Base-by-base conservation (phyloP, 2,329 filamentous ascomycete genomes). In the Penicillium sp. region DNA sequence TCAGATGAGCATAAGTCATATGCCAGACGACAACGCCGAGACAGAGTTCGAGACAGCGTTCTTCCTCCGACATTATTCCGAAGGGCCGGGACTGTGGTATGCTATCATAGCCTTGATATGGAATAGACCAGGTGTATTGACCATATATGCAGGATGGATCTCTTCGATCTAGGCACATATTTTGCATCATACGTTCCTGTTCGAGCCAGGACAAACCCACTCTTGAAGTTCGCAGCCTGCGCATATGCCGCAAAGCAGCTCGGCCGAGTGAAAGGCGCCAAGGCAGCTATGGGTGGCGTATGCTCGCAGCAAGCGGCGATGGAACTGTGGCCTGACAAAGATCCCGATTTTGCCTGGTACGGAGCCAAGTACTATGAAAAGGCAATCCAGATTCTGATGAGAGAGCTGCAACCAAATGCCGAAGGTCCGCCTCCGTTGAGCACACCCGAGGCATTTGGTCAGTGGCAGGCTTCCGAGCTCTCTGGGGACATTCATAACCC, bases 331-430 rank as follows among this genome's bases (percentile, higher is more conserved):
- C 79, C 80, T 31, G 77, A 79, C 34, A 71, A 75, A 5, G 71
- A 73, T 9, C 69, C 74, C 18, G 82, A 86, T 60, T 86, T 85
- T 81, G 79, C 77, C 55, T 86, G 85, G 71, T 81, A 81, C 57
- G 83, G 81, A 1, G 82, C 84, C 1, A 83, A 84, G 53, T 86
- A 86, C 66, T 87, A 87, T 70, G 83, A 86, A 62, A 81, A 78
- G 62, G 84, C 83, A 1, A 85, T 86, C 21, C 83, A 84, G 13
- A 76, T 85, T 3, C 72, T 81, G 40, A 78, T 76, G 75, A 77
- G 71, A 69, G 76, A 73, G 58, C 71, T 67, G 65, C 76, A 69
- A 66, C 70, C 71, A 55, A 68, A 75, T 58, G 60, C 62, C 39
- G 63, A 70, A 61, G 68, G 66, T 4, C 67, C 70, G 8, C 68